Evolutionary conservation across 1,284 basidiomycete genomes (phyloP).

Genomic region (Ceratobasidium sp.): DNA sequence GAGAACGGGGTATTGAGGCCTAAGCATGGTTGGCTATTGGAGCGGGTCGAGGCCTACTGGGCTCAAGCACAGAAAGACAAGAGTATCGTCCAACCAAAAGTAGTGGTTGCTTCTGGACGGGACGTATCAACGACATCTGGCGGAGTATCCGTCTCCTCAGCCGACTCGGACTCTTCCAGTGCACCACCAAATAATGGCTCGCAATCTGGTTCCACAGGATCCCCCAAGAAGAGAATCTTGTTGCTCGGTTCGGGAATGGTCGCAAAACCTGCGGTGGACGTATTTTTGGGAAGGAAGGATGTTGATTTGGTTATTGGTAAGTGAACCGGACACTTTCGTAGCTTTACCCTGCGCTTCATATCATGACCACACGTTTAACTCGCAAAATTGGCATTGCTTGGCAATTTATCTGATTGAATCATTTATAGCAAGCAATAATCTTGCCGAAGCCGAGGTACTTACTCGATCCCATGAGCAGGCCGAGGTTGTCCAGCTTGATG

Average conservation of each 20-base stretch:
- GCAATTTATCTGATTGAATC: conserved; percentile 12
- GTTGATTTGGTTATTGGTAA: conserved; percentile 76
- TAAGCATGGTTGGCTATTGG: conserved; percentile 66
- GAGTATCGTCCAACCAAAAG: not conserved
- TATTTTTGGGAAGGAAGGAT: conserved; percentile 65
- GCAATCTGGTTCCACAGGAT: not conserved
- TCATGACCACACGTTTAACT: not conserved
- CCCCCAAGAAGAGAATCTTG: conserved; percentile 71
- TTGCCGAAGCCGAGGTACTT: conserved; percentile 65
- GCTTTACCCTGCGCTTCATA: conserved; percentile 1
- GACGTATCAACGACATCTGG: not conserved
- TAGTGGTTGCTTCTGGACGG: conserved; percentile 1
- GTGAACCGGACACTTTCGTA: too few relatives aligned
- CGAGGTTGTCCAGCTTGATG: conserved; percentile 66
- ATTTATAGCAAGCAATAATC: conserved; percentile 73
- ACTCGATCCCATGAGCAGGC: conserved; percentile 58
- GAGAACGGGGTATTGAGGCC: conserved; percentile 60
- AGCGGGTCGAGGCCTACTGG: conserved; percentile 57
- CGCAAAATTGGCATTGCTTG: not conserved
- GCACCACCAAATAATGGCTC: not conserved
- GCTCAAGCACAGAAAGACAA: conserved; percentile 6
- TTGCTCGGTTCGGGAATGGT: conserved; percentile 93
- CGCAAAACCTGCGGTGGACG: conserved; percentile 80
- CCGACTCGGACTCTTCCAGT: not conserved
- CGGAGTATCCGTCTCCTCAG: not conserved